Evolutionary conservation across 1,139 yeast species (phyloP), one percentile per base, ranked within the genome.

Genomic region (Tardiomyces depauwii): DNA sequence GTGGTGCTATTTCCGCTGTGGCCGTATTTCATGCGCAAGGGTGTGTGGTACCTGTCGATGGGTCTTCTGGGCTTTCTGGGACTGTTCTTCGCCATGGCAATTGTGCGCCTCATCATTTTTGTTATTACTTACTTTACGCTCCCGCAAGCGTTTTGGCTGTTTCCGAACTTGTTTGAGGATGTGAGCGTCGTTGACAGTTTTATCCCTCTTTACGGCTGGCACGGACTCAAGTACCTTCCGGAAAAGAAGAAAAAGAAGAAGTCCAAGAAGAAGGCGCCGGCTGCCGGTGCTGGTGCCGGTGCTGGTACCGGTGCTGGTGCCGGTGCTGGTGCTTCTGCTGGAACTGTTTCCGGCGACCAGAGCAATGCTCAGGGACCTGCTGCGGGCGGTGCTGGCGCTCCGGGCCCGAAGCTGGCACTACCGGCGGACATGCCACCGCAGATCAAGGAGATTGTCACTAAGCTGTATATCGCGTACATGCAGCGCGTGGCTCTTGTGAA

Each of bases 131-230:
- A 76, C 51, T 70, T 78, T 44, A 71, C 75, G 3, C 66, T 75
- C 46, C 77, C 80, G 18, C 80, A 79, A 32, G 93, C 93, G 5
- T 74, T 93, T 61, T 91, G 99, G 98, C 65, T 91, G 44, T 91
- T 86, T 74, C 99, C 99, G 49, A 91, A 91, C 63, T 72, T 91
- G 61, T 91, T 89, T 66, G 98, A 82, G 51, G 99, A 91, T 61
- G 89, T 94, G 56, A 96, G 97, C 23, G 85, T 93, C 53, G 63
- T 91, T 53, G 97, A 89, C 51, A 83, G 95, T 71, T 91, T 93
- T 71, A 74, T 75, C 54, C 99, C 99, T 2, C 56, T 82, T 7
- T 91, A 85, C 62, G 94, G 79, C 6, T 91, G 95, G 89, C 88
- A 87, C 57, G 85, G 68, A 18, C 55, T 49, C 32, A 53, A 56